These are phyloP conservation scores for Tetrastigma voinierianum DNA, from an alignment of 164 flowering plant genomes.

Conservation along the genomic window DNA sequence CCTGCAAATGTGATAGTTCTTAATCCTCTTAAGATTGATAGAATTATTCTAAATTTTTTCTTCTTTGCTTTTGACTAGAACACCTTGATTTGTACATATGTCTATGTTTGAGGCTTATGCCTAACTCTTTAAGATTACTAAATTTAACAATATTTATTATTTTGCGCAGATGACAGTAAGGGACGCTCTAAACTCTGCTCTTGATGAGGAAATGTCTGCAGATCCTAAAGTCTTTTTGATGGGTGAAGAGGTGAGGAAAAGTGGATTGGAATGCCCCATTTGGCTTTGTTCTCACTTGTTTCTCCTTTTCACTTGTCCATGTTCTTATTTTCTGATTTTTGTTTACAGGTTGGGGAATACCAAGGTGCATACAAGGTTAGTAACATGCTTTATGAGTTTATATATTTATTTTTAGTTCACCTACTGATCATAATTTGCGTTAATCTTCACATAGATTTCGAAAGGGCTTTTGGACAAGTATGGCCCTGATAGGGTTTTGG, in stretches of 20 bases:
- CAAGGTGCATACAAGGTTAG: slow-evolving; percentile 99
- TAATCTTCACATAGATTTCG: slow-evolving; percentile 43
- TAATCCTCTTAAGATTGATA: not conserved
- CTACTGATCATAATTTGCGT: too few species aligned
- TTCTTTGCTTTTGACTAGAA: not conserved
- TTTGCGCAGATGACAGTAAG: slow-evolving; percentile 41
- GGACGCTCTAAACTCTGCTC: slow-evolving; percentile 55
- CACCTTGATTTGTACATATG: too few species aligned
- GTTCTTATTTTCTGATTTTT: slow-evolving; percentile 6
- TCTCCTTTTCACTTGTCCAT: slow-evolving; percentile 1
- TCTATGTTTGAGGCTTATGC: not conserved
- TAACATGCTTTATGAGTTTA: slow-evolving; percentile 1
- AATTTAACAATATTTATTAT: not conserved
- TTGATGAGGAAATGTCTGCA: slow-evolving; percentile 63
- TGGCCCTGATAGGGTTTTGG: slow-evolving; percentile 94
- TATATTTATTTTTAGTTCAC: too few species aligned
- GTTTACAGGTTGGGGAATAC: slow-evolving; percentile 88
- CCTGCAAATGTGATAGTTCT: too few species aligned
- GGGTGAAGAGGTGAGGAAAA: slow-evolving; percentile 77
- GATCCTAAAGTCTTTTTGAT: slow-evolving; percentile 60
- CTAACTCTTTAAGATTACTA: not conserved
- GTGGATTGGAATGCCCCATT: not conserved
- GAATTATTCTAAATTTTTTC: not conserved
- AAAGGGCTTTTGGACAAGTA: slow-evolving; percentile 91
- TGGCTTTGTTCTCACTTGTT: not conserved